A percentile compares a stretch with the other conserved stretches of the same genome.
phyloP scores from a whole-genome alignment of 345 rosid species.

The Eucalyptus albens region DNA sequence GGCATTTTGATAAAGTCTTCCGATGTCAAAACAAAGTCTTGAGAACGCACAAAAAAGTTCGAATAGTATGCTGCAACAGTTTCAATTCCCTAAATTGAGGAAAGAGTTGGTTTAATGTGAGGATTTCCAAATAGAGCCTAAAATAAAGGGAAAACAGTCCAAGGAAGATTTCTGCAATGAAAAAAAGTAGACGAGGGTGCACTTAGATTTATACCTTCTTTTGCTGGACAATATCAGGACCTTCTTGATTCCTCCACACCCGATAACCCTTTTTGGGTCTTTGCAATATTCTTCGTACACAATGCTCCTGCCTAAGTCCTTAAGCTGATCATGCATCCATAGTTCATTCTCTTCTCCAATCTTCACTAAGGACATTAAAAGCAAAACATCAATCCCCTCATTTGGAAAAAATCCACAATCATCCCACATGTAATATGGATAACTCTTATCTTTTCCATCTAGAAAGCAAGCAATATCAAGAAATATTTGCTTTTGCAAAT shows the following conservation, averaged over 20 bases:
- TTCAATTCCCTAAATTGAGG: neutral
- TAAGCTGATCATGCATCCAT: neutral
- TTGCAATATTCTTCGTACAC: neutral
- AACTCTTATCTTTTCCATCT: neutral
- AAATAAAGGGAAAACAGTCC: neutral
- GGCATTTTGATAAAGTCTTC: neutral
- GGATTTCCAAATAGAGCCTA: neutral
- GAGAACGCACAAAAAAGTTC: fast-evolving
- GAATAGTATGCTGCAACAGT: neutral
- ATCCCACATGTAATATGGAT: neutral
- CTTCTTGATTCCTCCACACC: neutral
- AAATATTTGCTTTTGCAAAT: neutral
- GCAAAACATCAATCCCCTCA: neutral
- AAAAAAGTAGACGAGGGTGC: neutral
- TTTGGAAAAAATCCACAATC: neutral
- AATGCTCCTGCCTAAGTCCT: neutral
- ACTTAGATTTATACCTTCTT: neutral
- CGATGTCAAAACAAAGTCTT: too few relatives aligned
- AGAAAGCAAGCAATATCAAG: neutral
- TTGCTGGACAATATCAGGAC: neutral
- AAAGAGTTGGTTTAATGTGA: neutral
- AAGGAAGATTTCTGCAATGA: neutral
- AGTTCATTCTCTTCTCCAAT: neutral
- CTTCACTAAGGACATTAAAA: neutral
- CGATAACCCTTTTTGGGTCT: neutral